A percentile compares a stretch with the other conserved stretches of the same genome.
These are phyloP conservation scores for Aureobasidium vineae DNA, from an alignment of 2,329 filamentous ascomycete species.

Conservation along the genomic window DNA sequence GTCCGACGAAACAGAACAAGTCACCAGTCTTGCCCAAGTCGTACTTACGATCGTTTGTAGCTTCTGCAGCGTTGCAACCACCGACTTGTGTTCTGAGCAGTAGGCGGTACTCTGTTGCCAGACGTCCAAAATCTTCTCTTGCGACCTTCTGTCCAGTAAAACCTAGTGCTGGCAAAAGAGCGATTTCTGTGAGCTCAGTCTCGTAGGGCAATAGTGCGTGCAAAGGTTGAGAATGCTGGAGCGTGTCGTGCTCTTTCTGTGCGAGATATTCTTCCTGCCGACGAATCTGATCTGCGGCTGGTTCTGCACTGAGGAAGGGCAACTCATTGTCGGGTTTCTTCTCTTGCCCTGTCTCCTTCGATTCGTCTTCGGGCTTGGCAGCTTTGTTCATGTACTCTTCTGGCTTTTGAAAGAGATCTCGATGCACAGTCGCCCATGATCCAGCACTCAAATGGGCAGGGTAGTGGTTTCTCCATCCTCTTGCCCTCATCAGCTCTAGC, in stretches of 20 bases:
- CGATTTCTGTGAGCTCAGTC: slow-evolving; percentile 49
- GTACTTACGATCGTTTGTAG: slow-evolving; percentile 38
- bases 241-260: slow-evolving; percentile 47
- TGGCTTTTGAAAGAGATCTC: slow-evolving; percentile 68
- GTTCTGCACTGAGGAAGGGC: slow-evolving; percentile 40
- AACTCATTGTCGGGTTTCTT: slow-evolving; percentile 31
- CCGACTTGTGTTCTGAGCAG: slow-evolving; percentile 65
- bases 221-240: slow-evolving; percentile 50
- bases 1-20: slow-evolving; percentile 61
- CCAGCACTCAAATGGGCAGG: slow-evolving; percentile 60
- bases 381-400: slow-evolving; percentile 57
- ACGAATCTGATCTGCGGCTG: slow-evolving; percentile 30
- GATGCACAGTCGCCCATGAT: slow-evolving; percentile 71
- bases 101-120: slow-evolving; percentile 54
- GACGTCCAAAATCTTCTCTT: slow-evolving; percentile 43
- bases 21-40: slow-evolving; percentile 52
- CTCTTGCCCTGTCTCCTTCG: slow-evolving; percentile 14
- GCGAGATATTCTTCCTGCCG: slow-evolving; percentile 37
- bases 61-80: slow-evolving; percentile 54
- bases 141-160: slow-evolving; percentile 60
- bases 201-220: slow-evolving; percentile 51
- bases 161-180: slow-evolving; percentile 58
- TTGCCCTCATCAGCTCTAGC: slow-evolving; percentile 69
- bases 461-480: slow-evolving; percentile 78
- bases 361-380: background rate